A percentile compares a stretch with the other conserved stretches of the same genome.
Conservation (phyloP, 768 basidiomycete genomes). For the Steccherinum ochraceum region DNA sequence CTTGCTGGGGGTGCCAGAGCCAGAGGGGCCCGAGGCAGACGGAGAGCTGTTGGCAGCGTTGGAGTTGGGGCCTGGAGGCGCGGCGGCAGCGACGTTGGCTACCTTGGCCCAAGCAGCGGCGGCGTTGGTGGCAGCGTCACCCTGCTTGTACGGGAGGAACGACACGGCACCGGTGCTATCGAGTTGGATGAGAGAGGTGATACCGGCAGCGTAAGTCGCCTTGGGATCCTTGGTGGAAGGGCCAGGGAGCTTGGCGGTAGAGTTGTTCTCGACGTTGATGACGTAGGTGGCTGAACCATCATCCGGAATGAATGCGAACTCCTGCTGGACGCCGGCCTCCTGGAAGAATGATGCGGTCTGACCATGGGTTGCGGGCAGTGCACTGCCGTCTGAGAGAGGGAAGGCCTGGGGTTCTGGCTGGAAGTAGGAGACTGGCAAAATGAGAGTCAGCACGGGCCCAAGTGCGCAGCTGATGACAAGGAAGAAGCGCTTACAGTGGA, state of each 20-base stretch:
- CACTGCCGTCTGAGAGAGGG: conserved; percentile 33
- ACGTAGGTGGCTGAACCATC: conserved; percentile 70
- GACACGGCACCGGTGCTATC: conserved; percentile 52
- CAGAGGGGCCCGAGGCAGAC: neutral
- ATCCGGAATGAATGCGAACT: conserved; percentile 74
- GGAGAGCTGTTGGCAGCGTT: neutral
- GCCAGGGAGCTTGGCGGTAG: conserved; percentile 53
- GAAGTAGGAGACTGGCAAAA: conserved; percentile 60
- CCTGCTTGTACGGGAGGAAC: conserved; percentile 52
- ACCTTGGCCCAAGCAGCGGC: conserved; percentile 45
- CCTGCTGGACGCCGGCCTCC: conserved; percentile 50
- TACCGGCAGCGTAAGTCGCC: conserved; percentile 60
- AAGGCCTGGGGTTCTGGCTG: conserved; percentile 65
- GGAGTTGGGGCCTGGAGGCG: conserved; percentile 25
- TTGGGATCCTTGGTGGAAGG: conserved; percentile 53
- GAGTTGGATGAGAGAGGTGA: conserved; percentile 60
- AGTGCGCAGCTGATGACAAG: neutral
- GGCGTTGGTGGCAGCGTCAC: conserved; percentile 35
- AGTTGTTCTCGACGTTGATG: conserved; percentile 67
- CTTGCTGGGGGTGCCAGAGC: neutral
- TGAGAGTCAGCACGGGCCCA: neutral
- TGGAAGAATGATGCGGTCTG: conserved; percentile 68
- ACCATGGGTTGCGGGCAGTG: conserved; percentile 66
- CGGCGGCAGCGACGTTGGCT: conserved; percentile 35
- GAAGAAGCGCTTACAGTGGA: conserved; percentile 70